Conservation (phyloP, 257 asterid species). For the Prunella vulgaris region DNA sequence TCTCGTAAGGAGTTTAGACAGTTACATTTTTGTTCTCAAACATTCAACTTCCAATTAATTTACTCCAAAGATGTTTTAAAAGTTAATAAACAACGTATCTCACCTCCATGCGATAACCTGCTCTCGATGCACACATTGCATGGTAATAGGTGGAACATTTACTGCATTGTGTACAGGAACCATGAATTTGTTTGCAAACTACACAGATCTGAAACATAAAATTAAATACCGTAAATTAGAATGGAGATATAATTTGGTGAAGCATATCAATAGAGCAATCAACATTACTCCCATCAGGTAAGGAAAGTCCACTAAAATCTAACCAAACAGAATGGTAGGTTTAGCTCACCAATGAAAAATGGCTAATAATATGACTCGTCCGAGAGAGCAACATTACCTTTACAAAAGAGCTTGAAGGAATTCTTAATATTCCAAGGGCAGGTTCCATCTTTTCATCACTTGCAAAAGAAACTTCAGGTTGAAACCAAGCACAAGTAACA, state of each 20-base stretch:
- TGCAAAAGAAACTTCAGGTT: conserved; percentile 96
- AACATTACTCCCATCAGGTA: neutral
- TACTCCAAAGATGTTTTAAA: neutral
- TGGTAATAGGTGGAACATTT: conserved; percentile 94
- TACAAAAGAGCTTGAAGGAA: conserved; percentile 85
- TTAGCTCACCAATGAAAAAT: neutral
- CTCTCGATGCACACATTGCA: conserved; percentile 95
- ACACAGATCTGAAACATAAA: conserved; percentile 76
- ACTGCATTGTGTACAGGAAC: conserved; percentile 95
- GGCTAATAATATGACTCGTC: neutral
- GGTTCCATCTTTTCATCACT: conserved; percentile 97
- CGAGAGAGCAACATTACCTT: conserved; percentile 49
- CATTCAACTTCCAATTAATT: conserved; percentile 7
- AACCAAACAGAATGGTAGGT: conserved; percentile 9
- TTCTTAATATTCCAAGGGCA: conserved; percentile 87
- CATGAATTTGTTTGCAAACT: conserved; percentile 98
- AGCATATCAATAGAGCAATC: conserved; percentile 5
- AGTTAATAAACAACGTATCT: conserved; percentile 20
- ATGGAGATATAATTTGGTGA: conserved; percentile 15
- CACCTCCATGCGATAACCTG: conserved; percentile 99
- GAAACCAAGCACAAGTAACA: conserved; percentile 99
- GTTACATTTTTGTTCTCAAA: neutral
- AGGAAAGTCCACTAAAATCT: neutral
- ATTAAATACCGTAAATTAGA: neutral
- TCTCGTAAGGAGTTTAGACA: neutral